Evolutionary conservation across 2,329 filamentous ascomycete species (phyloP).

Genomic region (Fusarium decemcellulare): DNA sequence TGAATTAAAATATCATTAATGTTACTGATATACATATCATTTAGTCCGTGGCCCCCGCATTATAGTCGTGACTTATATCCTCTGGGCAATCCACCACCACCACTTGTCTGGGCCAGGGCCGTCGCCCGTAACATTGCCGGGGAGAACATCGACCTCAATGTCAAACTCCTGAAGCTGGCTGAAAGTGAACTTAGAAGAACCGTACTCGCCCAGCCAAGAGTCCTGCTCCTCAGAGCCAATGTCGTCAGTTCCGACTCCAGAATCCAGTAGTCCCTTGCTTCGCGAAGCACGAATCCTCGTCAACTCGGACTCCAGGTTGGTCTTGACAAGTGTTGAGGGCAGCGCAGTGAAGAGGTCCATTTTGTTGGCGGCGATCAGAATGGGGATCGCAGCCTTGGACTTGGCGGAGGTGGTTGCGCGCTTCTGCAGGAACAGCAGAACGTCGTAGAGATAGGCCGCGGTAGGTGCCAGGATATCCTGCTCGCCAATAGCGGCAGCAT

Average conservation of each 20-base stretch:
- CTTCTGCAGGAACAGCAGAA: slow-evolving; percentile 87
- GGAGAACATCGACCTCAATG: slow-evolving; percentile 81
- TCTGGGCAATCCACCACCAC: slow-evolving; percentile 91
- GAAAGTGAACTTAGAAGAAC: slow-evolving; percentile 84
- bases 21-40: slow-evolving; percentile 35
- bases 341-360: slow-evolving; percentile 94
- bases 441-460: slow-evolving; percentile 89
- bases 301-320: slow-evolving; percentile 84
- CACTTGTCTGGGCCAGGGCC: slow-evolving; percentile 83
- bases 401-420: slow-evolving; percentile 64
- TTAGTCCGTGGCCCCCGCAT: background rate
- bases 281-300: slow-evolving; percentile 81
- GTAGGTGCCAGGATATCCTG: slow-evolving; percentile 77
- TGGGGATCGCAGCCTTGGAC: slow-evolving; percentile 67
- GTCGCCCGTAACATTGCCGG: slow-evolving; percentile 78
- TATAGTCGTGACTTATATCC: slow-evolving; percentile 47
- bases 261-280: slow-evolving; percentile 86
- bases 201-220: slow-evolving; percentile 86
- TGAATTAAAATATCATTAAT: slow-evolving; percentile 47
- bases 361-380: slow-evolving; percentile 95
- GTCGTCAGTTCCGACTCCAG: slow-evolving; percentile 78
- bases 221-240: slow-evolving; percentile 79
- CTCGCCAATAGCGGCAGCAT: slow-evolving; percentile 78
- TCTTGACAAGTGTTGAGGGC: slow-evolving; percentile 81
- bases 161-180: slow-evolving; percentile 87